Percentiles rank a stretch among this genome's conserved stretches.
Evolutionary conservation across 2,329 filamentous ascomycete genomes (phyloP).

Genomic region (Arachnopeziza araneosa): DNA sequence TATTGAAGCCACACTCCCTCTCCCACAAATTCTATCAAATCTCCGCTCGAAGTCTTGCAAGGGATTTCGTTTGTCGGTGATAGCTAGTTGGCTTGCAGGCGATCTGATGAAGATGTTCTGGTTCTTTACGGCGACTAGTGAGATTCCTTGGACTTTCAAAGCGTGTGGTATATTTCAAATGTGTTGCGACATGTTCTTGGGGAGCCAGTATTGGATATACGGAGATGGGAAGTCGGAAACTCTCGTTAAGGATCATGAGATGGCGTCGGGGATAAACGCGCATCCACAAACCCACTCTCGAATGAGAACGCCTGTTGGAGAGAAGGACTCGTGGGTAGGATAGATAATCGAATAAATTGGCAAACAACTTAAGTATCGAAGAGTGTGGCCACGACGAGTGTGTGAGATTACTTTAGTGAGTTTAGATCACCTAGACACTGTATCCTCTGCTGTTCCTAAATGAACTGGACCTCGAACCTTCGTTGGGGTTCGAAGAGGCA

Average conservation of each 20-base stretch:
- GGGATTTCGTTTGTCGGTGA: slow-evolving; percentile 70
- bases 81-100: slow-evolving; percentile 72
- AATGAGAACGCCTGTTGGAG: not conserved
- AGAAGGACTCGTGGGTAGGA: not conserved
- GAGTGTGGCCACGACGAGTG: too few relatives aligned
- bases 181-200: slow-evolving; percentile 67
- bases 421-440: too few relatives aligned
- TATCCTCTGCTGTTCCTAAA: too few relatives aligned
- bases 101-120: slow-evolving; percentile 85
- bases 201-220: slow-evolving; percentile 69
- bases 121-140: slow-evolving; percentile 68
- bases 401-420: too few relatives aligned
- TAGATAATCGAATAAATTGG: not conserved
- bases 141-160: slow-evolving; percentile 76
- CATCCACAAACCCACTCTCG: not conserved
- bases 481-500: too few relatives aligned
- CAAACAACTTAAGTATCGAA: not conserved
- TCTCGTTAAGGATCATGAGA: slow-evolving; percentile 20
- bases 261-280: not conserved
- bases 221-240: slow-evolving; percentile 41
- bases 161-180: slow-evolving; percentile 78
- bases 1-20: slow-evolving; percentile 74
- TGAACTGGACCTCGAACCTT: too few relatives aligned
- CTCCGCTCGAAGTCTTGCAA: slow-evolving; percentile 62
- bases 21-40: slow-evolving; percentile 74